A percentile compares a stretch with the other conserved stretches of the same genome.
Evolutionary conservation across 2,329 filamentous ascomycete genomes (phyloP).

Genomic region (Amylocarpus encephaloides): DNA sequence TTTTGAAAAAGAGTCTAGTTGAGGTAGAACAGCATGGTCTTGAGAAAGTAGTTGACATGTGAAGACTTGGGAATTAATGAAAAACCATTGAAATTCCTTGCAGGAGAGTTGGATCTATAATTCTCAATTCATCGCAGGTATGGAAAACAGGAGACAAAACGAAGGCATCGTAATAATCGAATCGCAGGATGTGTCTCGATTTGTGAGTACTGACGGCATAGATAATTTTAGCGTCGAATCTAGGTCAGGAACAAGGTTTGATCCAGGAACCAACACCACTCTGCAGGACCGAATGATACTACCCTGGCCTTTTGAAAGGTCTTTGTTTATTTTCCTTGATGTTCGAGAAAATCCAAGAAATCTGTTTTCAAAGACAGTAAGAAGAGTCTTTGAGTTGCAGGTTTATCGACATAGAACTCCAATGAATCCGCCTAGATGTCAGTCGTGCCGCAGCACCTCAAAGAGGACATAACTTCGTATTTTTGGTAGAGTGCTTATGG

Average conservation of each 20-base stretch:
- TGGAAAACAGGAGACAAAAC: not conserved
- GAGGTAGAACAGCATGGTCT: not conserved
- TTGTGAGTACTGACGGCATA: not conserved
- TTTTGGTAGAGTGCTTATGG: slow-evolving; percentile 8
- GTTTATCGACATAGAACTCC: no score
- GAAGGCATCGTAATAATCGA: not conserved
- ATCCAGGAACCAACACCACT: slow-evolving; percentile 1
- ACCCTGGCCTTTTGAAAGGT: no score
- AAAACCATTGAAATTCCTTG: not conserved
- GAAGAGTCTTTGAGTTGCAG: no score
- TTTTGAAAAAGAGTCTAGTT: not conserved
- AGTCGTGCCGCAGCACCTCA: not conserved
- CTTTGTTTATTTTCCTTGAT: no score
- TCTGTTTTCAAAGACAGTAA: no score
- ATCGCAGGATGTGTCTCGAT: not conserved
- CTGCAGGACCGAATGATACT: no score
- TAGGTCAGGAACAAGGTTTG: not conserved
- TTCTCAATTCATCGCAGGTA: not conserved
- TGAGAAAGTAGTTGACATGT: not conserved
- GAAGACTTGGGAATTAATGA: not conserved
- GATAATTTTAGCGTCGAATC: not conserved
- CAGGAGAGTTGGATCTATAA: not conserved
- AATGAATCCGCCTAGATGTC: no score
- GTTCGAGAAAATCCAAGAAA: no score
- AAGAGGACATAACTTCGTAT: not conserved